Conservation (phyloP, 768 basidiomycete genomes). For the Inosperma sp. region DNA sequence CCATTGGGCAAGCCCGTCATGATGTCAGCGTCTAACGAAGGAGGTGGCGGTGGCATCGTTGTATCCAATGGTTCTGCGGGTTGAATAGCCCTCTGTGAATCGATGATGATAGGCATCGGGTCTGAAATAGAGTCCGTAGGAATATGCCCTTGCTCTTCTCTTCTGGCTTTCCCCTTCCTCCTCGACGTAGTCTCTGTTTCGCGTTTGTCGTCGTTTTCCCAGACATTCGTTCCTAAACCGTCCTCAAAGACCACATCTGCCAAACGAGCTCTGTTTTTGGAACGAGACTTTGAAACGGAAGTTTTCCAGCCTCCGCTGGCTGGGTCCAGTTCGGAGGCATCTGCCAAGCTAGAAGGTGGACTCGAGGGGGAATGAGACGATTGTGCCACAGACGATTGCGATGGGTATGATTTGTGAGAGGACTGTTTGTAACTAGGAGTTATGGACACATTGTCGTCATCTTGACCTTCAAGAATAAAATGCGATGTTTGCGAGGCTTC, state of each 20-base stretch:
- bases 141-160: too few relatives aligned
- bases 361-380: conserved; percentile 1
- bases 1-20: too few relatives aligned
- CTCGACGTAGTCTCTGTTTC: not conserved
- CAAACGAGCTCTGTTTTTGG: not conserved
- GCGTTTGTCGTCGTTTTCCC: too few relatives aligned
- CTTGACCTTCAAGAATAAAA: not conserved
- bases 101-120: too few relatives aligned
- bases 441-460: not conserved
- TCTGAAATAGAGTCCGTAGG: too few relatives aligned
- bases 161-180: not conserved
- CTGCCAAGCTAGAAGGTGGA: not conserved
- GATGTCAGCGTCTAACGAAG: too few relatives aligned
- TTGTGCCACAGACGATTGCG: not conserved
- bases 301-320: not conserved
- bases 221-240: not conserved
- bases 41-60: too few relatives aligned
- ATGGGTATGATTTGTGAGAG: not conserved
- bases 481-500: not conserved
- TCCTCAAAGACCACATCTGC: conserved; percentile 1
- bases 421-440: not conserved
- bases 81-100: too few relatives aligned
- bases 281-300: conserved; percentile 1
- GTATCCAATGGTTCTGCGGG: too few relatives aligned
- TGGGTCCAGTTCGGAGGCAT: not conserved